A percentile compares a stretch with the other conserved stretches of the same genome.
Evolutionary conservation across 2,329 filamentous ascomycete genomes (phyloP).

Genomic region (Venturia pyrina): DNA sequence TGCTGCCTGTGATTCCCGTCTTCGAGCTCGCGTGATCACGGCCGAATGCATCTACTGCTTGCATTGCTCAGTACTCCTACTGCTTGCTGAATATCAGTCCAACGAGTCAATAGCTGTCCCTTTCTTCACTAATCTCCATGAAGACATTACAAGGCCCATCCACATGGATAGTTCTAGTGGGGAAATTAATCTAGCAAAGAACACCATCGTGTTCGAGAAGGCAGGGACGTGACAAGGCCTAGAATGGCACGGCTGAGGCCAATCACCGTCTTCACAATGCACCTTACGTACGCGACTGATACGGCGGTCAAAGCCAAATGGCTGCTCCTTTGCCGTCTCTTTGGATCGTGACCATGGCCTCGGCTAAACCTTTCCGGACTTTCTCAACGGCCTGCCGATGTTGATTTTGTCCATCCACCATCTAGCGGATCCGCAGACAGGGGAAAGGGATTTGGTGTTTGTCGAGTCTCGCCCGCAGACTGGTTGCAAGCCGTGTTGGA

Average conservation of each 20-base stretch:
- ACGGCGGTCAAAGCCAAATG: not conserved
- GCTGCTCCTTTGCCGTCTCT: not conserved
- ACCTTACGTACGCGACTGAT: not conserved
- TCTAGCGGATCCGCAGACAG: not conserved
- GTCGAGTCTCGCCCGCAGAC: not conserved
- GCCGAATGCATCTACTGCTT: not conserved
- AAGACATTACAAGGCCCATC: not conserved
- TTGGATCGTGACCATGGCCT: not conserved
- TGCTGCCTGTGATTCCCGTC: not conserved
- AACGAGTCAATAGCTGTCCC: not conserved
- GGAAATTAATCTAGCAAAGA: not conserved
- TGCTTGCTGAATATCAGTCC: no score
- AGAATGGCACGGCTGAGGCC: not conserved
- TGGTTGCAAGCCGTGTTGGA: not conserved
- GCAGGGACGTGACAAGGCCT: slow-evolving; percentile 1
- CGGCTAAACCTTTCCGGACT: slow-evolving; percentile 5
- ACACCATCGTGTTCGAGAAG: not conserved
- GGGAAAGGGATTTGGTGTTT: not conserved
- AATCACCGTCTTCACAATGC: not conserved
- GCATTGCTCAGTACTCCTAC: no score
- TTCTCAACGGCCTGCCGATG: not conserved
- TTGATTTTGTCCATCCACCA: not conserved
- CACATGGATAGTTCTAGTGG: no score
- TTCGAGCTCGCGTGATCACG: not conserved
- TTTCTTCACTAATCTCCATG: not conserved